Percentiles rank a stretch among this genome's conserved stretches.
These are phyloP conservation scores for Globisporangium canariense DNA, from an alignment of 352 stramenopile genomes.

Conservation along the genomic window DNA sequence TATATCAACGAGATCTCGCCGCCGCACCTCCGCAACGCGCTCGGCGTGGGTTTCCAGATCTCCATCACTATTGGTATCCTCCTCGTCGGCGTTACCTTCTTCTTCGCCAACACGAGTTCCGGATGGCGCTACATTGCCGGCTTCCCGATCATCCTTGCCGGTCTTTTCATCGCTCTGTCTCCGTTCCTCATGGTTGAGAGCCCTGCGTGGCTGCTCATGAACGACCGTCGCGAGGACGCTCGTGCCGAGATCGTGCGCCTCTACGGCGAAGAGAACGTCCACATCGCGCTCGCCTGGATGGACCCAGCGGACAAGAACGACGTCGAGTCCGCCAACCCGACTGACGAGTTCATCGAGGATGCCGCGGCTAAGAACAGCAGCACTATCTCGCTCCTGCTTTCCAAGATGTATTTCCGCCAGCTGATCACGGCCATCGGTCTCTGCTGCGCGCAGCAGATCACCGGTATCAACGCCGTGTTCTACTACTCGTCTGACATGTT, in stretches of 20 bases:
- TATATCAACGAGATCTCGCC: constrained; percentile 56
- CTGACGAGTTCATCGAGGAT: constrained; percentile 6
- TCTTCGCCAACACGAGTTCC: constrained; percentile 43
- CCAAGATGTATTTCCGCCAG: constrained; percentile 35
- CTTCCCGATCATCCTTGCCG: constrained; percentile 34
- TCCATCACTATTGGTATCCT: constrained; percentile 47
- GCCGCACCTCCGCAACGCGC: constrained; percentile 27
- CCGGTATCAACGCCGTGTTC: constrained; percentile 57
- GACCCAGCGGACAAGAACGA: constrained; percentile 19
- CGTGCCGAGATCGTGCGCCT: constrained; percentile 24
- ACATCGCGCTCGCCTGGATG: constrained; percentile 27
- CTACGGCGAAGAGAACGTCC: constrained; percentile 32
- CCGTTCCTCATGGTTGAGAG: constrained; percentile 33
- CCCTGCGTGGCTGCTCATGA: constrained; percentile 35
- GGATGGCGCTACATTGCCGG: constrained; percentile 44
- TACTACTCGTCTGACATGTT: constrained; percentile 53
- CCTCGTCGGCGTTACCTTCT: constrained; percentile 43
- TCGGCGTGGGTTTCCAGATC: constrained; percentile 41
- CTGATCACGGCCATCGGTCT: constrained; percentile 34
- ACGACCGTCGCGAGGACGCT: constrained; percentile 29
- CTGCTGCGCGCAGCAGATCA: constrained; percentile 36
- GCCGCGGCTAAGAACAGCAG: not conserved
- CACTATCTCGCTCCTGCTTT: constrained; percentile 30
- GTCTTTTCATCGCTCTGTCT: constrained; percentile 23
- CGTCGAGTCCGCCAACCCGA: constrained; percentile 20